Base-by-base conservation (phyloP, 2,329 filamentous ascomycete genomes). In the Aspergillus ruber region DNA sequence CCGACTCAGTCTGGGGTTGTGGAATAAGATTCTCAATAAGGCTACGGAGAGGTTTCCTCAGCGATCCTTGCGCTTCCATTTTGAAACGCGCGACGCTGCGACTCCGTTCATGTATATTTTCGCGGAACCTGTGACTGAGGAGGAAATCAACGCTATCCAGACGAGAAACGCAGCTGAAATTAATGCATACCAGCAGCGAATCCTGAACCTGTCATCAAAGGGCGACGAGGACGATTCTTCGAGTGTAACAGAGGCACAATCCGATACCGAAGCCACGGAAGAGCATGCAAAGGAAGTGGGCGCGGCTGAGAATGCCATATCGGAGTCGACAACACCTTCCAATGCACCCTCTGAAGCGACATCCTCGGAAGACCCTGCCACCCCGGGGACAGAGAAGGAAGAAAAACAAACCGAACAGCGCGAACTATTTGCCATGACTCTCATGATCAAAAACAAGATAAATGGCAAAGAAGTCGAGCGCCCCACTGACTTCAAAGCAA, bases 41-140 rank as follows among this genome's bases (percentile, higher is more conserved):
- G 90, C 87, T 4, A 88, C 86, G 0, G 70, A 78, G 38, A 82
- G 79, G 53, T 97, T 85, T 60, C 93, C 93, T 0, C 75, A 85
- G 39, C 56, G 77, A 65, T 88, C 88, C 1, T 71, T 96, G 4
- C 85, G 90, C 9, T 65, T 96, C 33, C 84, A 90, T 64, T 85
- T 95, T 49, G 90, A 96, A 65, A 87, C 90, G 1, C 79, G 88
- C 50, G 73, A 78, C 9, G 71, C 73, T 1, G 39, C 56, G 35
- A 75, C 74, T 6, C 79, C 85, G 0, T 83, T 85, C 58, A 90
- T 95, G 81, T 91, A 95, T 62, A 82, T 97, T 45, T 95, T 95
- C 62, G 90, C 85, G 12, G 86, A 95, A 65, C 90, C 93, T 3
- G 83, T 97, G 45, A 80, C 79, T 0, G 79, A 87, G 4, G 78